Percentiles rank a stretch among this genome's conserved stretches.
Conservation (phyloP, 176 grass and related monocot genomes). For the Dendrocalamus sinicus region DNA sequence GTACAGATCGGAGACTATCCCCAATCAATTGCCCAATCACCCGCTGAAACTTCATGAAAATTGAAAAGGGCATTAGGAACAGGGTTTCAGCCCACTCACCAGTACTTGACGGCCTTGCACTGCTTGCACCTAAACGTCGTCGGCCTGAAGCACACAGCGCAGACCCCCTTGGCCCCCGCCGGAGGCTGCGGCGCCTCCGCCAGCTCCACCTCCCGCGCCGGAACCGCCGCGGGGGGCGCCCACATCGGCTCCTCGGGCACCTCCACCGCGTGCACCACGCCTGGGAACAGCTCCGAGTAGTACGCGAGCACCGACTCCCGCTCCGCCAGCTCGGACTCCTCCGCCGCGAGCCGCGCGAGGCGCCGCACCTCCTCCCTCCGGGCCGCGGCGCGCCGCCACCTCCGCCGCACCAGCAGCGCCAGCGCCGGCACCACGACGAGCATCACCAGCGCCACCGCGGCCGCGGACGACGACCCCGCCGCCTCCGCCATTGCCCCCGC, state of each 20-base stretch:
- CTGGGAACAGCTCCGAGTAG: slow-evolving; percentile 52
- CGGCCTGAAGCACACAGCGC: slow-evolving; percentile 76
- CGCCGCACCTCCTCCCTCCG: slow-evolving; percentile 81
- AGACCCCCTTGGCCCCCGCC: slow-evolving; percentile 38
- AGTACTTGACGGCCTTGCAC: slow-evolving; percentile 97
- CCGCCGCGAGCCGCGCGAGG: slow-evolving; percentile 65
- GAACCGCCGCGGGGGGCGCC: background rate
- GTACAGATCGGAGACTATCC: slow-evolving; percentile 13
- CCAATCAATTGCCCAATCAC: slow-evolving; percentile 14
- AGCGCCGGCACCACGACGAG: slow-evolving; percentile 25
- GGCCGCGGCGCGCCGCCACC: slow-evolving; percentile 43
- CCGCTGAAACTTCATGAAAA: slow-evolving; percentile 24
- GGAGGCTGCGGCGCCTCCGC: slow-evolving; percentile 26
- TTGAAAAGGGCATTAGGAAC: slow-evolving; percentile 22
- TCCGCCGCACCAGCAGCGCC: slow-evolving; percentile 36
- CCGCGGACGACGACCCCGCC: slow-evolving; percentile 22
- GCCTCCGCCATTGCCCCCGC: slow-evolving; percentile 36
- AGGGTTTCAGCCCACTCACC: slow-evolving; percentile 55
- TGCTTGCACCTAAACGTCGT: slow-evolving; percentile 77
- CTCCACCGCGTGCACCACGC: slow-evolving; percentile 41
- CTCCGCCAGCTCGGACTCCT: slow-evolving; percentile 79
- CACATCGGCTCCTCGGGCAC: slow-evolving; percentile 42
- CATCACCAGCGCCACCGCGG: slow-evolving; percentile 9
- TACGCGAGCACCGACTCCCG: slow-evolving; percentile 53
- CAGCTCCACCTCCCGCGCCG: background rate